These are phyloP conservation scores for Cymbopogon flexuosus DNA, from an alignment of 202 grass and related monocot species.

Conservation along the genomic window DNA sequence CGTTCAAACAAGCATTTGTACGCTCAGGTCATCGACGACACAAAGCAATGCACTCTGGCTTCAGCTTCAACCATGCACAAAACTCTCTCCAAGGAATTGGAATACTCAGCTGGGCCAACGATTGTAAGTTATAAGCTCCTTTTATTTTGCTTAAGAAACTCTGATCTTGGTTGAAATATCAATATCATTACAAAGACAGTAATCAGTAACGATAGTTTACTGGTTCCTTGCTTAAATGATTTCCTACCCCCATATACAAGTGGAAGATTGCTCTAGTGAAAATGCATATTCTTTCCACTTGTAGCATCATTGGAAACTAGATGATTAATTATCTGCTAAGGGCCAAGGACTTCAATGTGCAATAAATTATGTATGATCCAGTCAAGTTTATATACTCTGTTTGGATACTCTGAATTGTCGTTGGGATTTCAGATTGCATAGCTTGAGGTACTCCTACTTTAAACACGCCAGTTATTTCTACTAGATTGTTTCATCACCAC, in stretches of 20 bases:
- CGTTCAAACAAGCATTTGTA: conserved; percentile 87
- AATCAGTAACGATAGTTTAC: neutral
- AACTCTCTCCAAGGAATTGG: conserved; percentile 51
- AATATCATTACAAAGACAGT: neutral
- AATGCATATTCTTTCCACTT: neutral
- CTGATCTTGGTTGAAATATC: neutral
- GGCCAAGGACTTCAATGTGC: neutral
- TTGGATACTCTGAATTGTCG: neutral
- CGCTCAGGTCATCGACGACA: conserved; percentile 87
- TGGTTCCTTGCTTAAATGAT: neutral
- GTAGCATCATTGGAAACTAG: neutral
- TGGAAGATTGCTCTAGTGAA: too few species aligned
- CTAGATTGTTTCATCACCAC: neutral
- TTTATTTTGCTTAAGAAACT: neutral
- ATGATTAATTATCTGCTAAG: too few species aligned
- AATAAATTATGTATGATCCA: neutral
- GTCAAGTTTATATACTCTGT: neutral
- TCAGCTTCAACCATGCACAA: conserved; percentile 94
- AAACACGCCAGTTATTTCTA: neutral
- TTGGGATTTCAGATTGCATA: neutral
- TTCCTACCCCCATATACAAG: too few species aligned
- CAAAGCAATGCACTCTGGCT: conserved; percentile 84
- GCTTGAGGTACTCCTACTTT: neutral
- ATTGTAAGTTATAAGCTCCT: conserved; percentile 46
- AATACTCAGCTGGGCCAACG: conserved; percentile 73